Percentiles rank a stretch among this genome's conserved stretches.
Conservation (phyloP, 2,329 filamentous ascomycete species). For the Pyrenophora teres region DNA sequence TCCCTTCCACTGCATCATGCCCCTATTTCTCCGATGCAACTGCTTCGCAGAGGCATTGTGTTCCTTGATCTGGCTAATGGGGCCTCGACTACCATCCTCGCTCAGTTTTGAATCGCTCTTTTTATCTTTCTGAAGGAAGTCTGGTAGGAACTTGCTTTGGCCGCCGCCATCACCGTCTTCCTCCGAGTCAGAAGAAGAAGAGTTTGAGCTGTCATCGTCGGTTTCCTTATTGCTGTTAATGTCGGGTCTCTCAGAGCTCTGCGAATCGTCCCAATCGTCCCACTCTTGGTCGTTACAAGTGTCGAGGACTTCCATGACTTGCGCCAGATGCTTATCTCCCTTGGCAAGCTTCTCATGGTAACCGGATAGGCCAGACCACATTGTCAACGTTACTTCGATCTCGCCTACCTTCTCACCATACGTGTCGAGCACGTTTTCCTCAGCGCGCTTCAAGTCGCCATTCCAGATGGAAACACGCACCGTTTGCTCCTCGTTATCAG, state of each 20-base stretch:
- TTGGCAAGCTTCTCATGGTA: conserved; percentile 63
- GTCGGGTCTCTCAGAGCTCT: conserved; percentile 28
- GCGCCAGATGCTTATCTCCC: conserved; percentile 58
- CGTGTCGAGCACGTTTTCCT: conserved; percentile 52
- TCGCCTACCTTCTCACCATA: conserved; percentile 64
- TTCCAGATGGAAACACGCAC: conserved; percentile 68
- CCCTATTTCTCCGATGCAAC: conserved; percentile 61
- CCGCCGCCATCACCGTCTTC: conserved; percentile 26
- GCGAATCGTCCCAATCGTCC: conserved; percentile 38
- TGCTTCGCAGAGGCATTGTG: conserved; percentile 47
- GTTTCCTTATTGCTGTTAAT: conserved; percentile 29
- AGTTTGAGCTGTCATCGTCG: conserved; percentile 40
- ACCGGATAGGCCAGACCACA: conserved; percentile 65
- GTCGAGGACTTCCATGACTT: conserved; percentile 69
- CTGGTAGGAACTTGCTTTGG: conserved; percentile 24
- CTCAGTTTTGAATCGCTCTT: conserved; percentile 31
- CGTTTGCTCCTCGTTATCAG: conserved; percentile 67
- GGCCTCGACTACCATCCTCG: conserved; percentile 51
- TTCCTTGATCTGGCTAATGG: conserved; percentile 60
- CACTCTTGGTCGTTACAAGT: conserved; percentile 63
- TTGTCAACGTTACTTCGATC: conserved; percentile 61
- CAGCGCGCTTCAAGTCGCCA: conserved; percentile 63
- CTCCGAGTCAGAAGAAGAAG: conserved; percentile 24
- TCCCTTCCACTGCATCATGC: conserved; percentile 74
- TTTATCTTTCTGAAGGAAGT: conserved; percentile 30